Percentiles rank a stretch among this genome's conserved stretches.
Evolutionary conservation across 495 filamentous ascomycete species (phyloP).

Genomic region (Talaromyces wortmannii): DNA sequence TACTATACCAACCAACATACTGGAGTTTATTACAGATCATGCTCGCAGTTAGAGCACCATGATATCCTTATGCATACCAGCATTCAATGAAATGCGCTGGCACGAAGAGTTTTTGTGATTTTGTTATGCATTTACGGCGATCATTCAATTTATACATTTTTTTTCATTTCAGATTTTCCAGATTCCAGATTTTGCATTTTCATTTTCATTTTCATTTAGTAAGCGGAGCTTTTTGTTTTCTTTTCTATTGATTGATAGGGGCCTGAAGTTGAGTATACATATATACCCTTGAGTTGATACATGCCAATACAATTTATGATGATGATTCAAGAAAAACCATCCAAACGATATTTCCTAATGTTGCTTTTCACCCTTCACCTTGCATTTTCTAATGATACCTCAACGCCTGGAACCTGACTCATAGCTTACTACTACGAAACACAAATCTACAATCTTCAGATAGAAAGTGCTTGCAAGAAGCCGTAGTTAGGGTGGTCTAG

Average conservation of each 20-base stretch:
- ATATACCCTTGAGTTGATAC: constrained; percentile 4
- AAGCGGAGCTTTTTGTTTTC: constrained; percentile 10
- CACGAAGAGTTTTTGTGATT: too few species aligned
- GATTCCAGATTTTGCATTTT: not conserved
- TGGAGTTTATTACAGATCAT: not conserved
- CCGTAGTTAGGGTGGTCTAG: too few species aligned
- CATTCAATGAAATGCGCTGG: not conserved
- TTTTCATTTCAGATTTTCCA: constrained; percentile 11
- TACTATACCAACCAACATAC: constrained; percentile 15
- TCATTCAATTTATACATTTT: constrained; percentile 11
- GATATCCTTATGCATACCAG: not conserved
- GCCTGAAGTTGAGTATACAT: constrained; percentile 1
- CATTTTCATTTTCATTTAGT: constrained; percentile 15
- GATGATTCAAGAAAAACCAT: too few species aligned
- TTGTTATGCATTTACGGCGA: constrained; percentile 21
- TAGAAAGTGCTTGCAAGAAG: too few species aligned
- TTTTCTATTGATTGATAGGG: constrained; percentile 1
- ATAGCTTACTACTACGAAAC: too few species aligned
- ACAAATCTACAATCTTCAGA: too few species aligned
- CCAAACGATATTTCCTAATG: too few species aligned
- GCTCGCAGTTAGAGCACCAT: not conserved
- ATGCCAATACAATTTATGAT: not conserved
- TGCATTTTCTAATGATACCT: too few species aligned
- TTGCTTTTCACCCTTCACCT: too few species aligned
- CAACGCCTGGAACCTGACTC: too few species aligned